Base-by-base conservation (phyloP, 345 rosid genomes). In the Acer yangbiense region DNA sequence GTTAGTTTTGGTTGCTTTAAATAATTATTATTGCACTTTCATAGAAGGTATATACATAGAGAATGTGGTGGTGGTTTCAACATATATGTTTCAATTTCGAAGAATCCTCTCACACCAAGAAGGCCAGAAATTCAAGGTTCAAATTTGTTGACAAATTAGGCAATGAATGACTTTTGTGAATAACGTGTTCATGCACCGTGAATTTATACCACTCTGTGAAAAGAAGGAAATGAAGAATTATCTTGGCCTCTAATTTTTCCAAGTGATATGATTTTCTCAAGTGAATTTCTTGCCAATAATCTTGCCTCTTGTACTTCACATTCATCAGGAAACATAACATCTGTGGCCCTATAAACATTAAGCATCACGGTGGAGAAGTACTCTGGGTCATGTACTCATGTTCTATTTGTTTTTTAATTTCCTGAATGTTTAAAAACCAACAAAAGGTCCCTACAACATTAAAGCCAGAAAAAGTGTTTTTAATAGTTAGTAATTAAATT, bases 291-390 rank as follows among this genome's bases (percentile, higher is more conserved):
- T 1, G 94, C 80, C 67, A 82, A 87, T 5, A 79, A 77, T 74
- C 88, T 90, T 5, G 94, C 94, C 72, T 81, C 88, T 55, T 88
- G 75, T 20, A 87, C 82, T 72, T 88, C 84, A 39, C 65, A 29
- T 78, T 92, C 97, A 1, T 80, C 91, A 0, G 84, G 83, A 54
- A 92, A 90, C 89, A 87, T 89, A 72, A 92, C 77, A 65, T 87
- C 86, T 13, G 92, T 86, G 29, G 94, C 94, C 83, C 85, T 78
- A 65, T 90, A 76, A 69, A 90, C 83, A 69, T 86, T 85, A 35
- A 90, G 82, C 83, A 90, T 74, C 57, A 71, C 81, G 6, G 62
- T 79, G 32, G 82, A 68, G 57, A 88, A 83, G 25, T 70, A 74
- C 12, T 88, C 86, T 4, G 35, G 29, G 20, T 89, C 76, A 7